A percentile compares a stretch with the other conserved stretches of the same genome.
Conservation (phyloP, 2,329 filamentous ascomycete species). For the Talaromyces sp. region DNA sequence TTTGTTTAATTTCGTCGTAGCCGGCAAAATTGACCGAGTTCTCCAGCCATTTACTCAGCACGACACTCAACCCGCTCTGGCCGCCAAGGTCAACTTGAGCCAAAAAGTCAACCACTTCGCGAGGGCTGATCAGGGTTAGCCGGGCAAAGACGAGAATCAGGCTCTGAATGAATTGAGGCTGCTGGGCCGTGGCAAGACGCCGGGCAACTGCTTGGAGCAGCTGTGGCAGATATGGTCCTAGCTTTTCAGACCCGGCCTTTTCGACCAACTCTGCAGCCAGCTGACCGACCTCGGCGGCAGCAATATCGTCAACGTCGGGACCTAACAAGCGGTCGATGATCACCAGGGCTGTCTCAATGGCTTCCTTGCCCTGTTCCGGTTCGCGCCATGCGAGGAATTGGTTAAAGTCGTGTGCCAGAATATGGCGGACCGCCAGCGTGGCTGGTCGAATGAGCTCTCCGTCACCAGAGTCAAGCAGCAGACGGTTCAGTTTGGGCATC, state of each 20-base stretch:
- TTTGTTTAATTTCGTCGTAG: constrained; percentile 95
- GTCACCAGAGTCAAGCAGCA: constrained; percentile 79
- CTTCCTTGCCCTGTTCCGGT: constrained; percentile 67
- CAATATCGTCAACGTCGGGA: constrained; percentile 81
- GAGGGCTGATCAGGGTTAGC: constrained; percentile 76
- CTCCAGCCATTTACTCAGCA: constrained; percentile 92
- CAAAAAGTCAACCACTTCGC: constrained; percentile 88
- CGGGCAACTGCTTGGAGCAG: constrained; percentile 84
- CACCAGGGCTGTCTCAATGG: constrained; percentile 80
- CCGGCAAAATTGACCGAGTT: constrained; percentile 97
- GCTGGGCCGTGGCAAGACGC: constrained; percentile 74
- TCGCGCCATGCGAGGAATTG: constrained; percentile 88
- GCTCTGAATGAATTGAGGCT: constrained; percentile 90
- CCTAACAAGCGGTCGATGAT: constrained; percentile 90
- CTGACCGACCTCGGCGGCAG: constrained; percentile 91
- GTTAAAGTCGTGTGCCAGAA: constrained; percentile 82
- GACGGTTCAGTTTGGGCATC: constrained; percentile 78
- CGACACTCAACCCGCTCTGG: constrained; percentile 75
- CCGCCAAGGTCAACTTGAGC: constrained; percentile 75
- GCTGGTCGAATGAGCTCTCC: constrained; percentile 83
- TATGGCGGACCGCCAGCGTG: constrained; percentile 80
- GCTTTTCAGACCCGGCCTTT: constrained; percentile 83
- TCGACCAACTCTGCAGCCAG: constrained; percentile 93
- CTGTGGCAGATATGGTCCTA: constrained; percentile 85
- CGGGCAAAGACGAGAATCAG: constrained; percentile 92